Evolutionary conservation across 2,329 filamentous ascomycete genomes (phyloP).

Genomic region (Ophiostoma sp.): DNA sequence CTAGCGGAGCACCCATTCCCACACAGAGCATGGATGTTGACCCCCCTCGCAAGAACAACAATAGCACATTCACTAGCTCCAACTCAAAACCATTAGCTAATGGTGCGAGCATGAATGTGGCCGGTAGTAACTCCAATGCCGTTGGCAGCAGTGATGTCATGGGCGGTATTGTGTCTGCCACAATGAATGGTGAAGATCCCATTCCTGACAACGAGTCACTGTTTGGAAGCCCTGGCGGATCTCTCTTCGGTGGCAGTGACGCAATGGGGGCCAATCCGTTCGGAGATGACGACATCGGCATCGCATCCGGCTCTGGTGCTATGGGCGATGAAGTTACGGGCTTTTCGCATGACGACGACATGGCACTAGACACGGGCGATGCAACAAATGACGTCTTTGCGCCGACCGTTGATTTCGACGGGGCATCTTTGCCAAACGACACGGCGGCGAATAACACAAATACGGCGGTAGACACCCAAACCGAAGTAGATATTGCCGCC

Average conservation of each 20-base stretch:
- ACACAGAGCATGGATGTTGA: slow-evolving; percentile 59
- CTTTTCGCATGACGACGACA: slow-evolving; percentile 29
- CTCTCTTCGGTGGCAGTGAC: slow-evolving; percentile 80
- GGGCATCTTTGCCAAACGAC: not conserved
- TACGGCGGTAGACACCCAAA: not conserved
- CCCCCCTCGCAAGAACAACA: slow-evolving; percentile 54
- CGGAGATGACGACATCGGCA: slow-evolving; percentile 63
- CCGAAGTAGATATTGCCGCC: not conserved
- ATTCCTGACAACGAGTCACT: slow-evolving; percentile 68
- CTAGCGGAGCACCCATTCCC: slow-evolving; percentile 69
- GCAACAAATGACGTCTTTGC: slow-evolving; percentile 33
- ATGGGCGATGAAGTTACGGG: slow-evolving; percentile 24
- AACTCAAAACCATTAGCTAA: slow-evolving; percentile 58
- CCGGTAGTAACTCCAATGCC: slow-evolving; percentile 34
- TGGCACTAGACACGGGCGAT: slow-evolving; percentile 41
- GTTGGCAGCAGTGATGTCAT: slow-evolving; percentile 30
- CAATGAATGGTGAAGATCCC: slow-evolving; percentile 36
- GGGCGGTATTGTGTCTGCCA: slow-evolving; percentile 34
- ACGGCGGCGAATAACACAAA: not conserved
- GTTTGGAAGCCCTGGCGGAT: slow-evolving; percentile 76
- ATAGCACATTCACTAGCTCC: slow-evolving; percentile 71
- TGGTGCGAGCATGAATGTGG: slow-evolving; percentile 40
- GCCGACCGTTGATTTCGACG: not conserved
- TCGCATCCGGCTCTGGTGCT: slow-evolving; percentile 39
- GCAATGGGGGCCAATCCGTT: slow-evolving; percentile 56